Evolutionary conservation across 768 basidiomycete species (phyloP), one percentile per base, ranked within the genome.

Genomic region (Leucocoprinus birnbaumii): DNA sequence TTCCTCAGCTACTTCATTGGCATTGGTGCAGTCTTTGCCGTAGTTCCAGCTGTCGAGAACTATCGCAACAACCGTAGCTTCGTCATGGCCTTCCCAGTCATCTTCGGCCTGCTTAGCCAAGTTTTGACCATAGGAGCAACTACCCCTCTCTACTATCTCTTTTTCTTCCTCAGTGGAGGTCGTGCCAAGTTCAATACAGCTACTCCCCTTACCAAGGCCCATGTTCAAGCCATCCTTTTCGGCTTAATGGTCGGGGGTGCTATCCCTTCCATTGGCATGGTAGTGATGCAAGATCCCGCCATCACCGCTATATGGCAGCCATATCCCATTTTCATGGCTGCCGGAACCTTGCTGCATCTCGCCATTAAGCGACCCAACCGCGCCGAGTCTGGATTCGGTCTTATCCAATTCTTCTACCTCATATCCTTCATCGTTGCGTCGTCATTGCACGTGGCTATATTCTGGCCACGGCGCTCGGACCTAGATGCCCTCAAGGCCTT

Each of bases 241-340:
- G 77, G 74, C 1, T 27, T 82, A 27, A 22, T 78, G 31, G 60
- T 72, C 7, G 81, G 81, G 8, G 74, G 68, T 11, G 60, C 69
- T 19, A 71, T 82, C n/a, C 81, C 82, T 8, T 74, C 79, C 6
- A 52, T 70, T 18, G 70, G 69, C 45, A 75, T 84, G 72, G 46
- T 83, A 55, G 26, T 70, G 43, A 53, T 80, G 24, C 61, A 67
- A 22, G 75, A 76, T 48, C 71, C 78, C 0, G 58, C 58, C 44
- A 63, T 82, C 42, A 83, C 80, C 13, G 78, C 77, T 9, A 65
- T 77, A 27, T 85, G 83, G 83, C 82, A 83, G 58, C 58, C 71
- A 24, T 83, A 77, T 57, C 83, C 83, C 8, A 27, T 77, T n/a
- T 69, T 71, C 57, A 65, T 79, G 40, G 71, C 72, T n/a, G 2